Conservation (phyloP, 1,284 basidiomycete genomes). For the Somion occarium region DNA sequence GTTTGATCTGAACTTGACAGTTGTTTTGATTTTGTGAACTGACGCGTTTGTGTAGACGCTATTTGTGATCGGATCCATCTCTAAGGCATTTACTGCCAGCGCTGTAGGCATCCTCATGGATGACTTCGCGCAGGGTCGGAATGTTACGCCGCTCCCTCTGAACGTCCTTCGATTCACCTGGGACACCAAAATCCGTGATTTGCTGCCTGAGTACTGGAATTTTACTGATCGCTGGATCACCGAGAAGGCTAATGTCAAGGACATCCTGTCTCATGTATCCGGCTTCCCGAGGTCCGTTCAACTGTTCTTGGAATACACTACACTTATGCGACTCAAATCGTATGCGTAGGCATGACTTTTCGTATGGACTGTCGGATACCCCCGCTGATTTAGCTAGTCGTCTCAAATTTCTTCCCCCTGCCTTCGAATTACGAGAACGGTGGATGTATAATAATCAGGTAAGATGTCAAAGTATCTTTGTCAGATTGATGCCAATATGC, state of each 20-base stretch:
- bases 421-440: constrained; percentile 30
- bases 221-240: constrained; percentile 32
- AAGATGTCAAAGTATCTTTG: not conserved
- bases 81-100: constrained; percentile 38
- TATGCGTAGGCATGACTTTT: constrained; percentile 24
- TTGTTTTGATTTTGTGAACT: not conserved
- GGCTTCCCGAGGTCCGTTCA: constrained; percentile 29
- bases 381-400: constrained; percentile 22
- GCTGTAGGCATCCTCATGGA: constrained; percentile 35
- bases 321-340: not conserved
- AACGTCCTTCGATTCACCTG: constrained; percentile 24
- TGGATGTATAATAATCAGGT: constrained; percentile 36
- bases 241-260: constrained; percentile 31
- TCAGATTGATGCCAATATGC: not conserved
- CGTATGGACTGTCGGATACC: constrained; percentile 26
- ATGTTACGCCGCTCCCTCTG: constrained; percentile 25
- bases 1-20: constrained; percentile 16
- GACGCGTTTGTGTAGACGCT: constrained; percentile 26
- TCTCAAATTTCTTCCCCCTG: constrained; percentile 27
- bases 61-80: constrained; percentile 40
- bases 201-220: constrained; percentile 36
- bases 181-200: constrained; percentile 35
- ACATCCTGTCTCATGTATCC: constrained; percentile 29
- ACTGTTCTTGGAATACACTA: not conserved
- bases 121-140: constrained; percentile 23